A percentile compares a stretch with the other conserved stretches of the same genome.
Evolutionary conservation across 257 asterid species (phyloP).

Genomic region (Jaltomata sinuosa): DNA sequence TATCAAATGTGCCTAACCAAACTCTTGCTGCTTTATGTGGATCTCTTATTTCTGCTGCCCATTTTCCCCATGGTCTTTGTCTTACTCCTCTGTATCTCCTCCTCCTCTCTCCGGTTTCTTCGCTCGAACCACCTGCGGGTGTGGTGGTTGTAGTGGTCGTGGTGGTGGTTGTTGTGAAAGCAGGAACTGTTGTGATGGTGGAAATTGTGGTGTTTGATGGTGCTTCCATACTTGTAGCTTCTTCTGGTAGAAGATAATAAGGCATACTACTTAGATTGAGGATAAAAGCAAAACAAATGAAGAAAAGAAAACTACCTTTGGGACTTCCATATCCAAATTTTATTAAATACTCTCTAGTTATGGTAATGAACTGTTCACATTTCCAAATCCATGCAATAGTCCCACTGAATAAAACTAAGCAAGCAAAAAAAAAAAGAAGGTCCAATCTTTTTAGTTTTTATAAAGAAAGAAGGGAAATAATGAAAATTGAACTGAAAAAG

Average conservation of each 20-base stretch:
- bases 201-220: conserved; percentile 11
- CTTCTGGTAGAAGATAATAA: background rate
- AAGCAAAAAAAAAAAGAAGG: rapidly evolving
- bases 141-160: background rate
- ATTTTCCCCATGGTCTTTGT: conserved; percentile 37
- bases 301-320: background rate
- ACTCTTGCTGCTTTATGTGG: conserved; percentile 23
- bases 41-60: conserved; percentile 39
- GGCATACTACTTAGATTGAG: background rate
- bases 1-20: conserved; percentile 35
- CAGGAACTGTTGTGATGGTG: conserved; percentile 3
- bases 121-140: background rate
- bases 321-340: background rate
- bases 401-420: background rate
- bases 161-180: background rate
- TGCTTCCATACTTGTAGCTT: conserved; percentile 7
- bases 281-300: background rate
- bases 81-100: conserved; percentile 31
- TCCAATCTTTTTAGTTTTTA: background rate
- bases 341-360: background rate
- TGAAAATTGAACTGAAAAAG: background rate
- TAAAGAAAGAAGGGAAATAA: background rate
- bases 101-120: conserved; percentile 44
- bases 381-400: conserved; percentile 19
- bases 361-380: background rate